phyloP scores from a whole-genome alignment of 495 filamentous ascomycete genomes.

The Durotheca rogersii region DNA sequence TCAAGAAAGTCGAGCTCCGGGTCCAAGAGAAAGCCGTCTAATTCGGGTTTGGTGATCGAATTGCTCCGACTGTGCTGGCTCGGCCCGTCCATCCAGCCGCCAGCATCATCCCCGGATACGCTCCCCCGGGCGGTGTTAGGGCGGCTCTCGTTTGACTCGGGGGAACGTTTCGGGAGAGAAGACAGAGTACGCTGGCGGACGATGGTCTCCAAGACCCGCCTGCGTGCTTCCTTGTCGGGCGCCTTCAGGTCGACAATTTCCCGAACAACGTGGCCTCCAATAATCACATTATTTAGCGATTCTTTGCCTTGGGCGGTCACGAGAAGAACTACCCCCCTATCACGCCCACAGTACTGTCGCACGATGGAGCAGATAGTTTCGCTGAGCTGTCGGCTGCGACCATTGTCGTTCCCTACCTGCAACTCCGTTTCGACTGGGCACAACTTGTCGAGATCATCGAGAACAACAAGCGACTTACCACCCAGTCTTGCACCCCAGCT shows the following conservation, averaged over 20 bases:
- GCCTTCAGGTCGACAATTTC: conserved; percentile 84
- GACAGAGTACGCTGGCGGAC: conserved; percentile 48
- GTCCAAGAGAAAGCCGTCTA: conserved; percentile 67
- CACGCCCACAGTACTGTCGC: conserved; percentile 70
- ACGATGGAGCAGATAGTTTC: conserved; percentile 83
- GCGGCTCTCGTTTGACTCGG: conserved; percentile 48
- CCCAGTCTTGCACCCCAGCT: conserved; percentile 85
- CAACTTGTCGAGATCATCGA: conserved; percentile 90
- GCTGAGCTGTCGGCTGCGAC: conserved; percentile 85
- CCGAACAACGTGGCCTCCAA: conserved; percentile 76
- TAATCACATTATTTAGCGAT: conserved; percentile 73
- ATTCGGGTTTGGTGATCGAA: conserved; percentile 30
- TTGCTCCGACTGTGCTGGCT: conserved; percentile 28
- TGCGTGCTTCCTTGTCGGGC: conserved; percentile 87
- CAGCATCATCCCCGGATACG: conserved; percentile 48
- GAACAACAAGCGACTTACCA: conserved; percentile 76
- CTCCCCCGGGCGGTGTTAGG: conserved; percentile 55
- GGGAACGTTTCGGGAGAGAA: conserved; percentile 41
- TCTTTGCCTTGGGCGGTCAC: conserved; percentile 95
- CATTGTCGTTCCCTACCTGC: conserved; percentile 88
- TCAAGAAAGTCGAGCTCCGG: conserved; percentile 87
- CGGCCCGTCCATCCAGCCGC: conserved; percentile 70
- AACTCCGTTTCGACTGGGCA: conserved; percentile 92
- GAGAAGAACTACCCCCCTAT: conserved; percentile 78
- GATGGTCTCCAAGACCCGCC: conserved; percentile 75